Evolutionary conservation across 2,329 filamentous ascomycete species (phyloP).

Genomic region (Diplodia intermedia): DNA sequence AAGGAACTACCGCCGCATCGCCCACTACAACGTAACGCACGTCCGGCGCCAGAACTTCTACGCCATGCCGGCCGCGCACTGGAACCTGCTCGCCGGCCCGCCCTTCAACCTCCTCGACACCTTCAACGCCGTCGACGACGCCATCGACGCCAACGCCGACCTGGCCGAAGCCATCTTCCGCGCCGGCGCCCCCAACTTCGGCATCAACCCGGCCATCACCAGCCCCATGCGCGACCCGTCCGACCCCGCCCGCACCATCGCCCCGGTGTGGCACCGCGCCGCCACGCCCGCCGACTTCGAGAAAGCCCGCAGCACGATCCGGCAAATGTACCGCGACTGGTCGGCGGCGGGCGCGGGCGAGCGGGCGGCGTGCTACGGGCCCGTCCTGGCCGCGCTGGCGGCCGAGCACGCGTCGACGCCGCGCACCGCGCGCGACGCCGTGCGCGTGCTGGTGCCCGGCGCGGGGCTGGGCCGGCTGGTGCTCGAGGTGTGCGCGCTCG

Average conservation of each 20-base stretch:
- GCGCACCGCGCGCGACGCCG: conserved; percentile 29
- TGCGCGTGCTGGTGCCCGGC: conserved; percentile 83
- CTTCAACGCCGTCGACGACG: conserved; percentile 79
- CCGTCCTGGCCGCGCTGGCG: conserved; percentile 71
- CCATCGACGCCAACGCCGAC: conserved; percentile 86
- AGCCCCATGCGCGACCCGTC: conserved; percentile 42
- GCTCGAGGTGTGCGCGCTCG: conserved; percentile 78
- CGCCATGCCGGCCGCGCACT: conserved; percentile 81
- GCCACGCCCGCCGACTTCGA: conserved; percentile 80
- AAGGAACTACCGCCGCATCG: conserved; percentile 83
- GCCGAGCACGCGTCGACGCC: conserved; percentile 49
- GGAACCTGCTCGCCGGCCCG: conserved; percentile 78
- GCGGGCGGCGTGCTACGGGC: conserved; percentile 76
- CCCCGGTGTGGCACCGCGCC: conserved; percentile 68
- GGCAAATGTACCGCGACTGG: conserved; percentile 97
- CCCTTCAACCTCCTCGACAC: conserved; percentile 85
- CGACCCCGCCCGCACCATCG: conserved; percentile 51
- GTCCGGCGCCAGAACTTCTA: conserved; percentile 92
- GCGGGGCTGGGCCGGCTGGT: conserved; percentile 88
- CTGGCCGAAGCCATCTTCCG: conserved; percentile 79
- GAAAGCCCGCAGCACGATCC: conserved; percentile 89
- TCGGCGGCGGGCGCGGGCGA: conserved; percentile 77
- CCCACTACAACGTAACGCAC: conserved; percentile 91
- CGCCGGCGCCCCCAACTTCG: conserved; percentile 45
- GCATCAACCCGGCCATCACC: conserved; percentile 53